Evolutionary conservation across 352 stramenopile genomes (phyloP), one percentile per base, ranked within the genome.

Genomic region (Pythium dissimile): DNA sequence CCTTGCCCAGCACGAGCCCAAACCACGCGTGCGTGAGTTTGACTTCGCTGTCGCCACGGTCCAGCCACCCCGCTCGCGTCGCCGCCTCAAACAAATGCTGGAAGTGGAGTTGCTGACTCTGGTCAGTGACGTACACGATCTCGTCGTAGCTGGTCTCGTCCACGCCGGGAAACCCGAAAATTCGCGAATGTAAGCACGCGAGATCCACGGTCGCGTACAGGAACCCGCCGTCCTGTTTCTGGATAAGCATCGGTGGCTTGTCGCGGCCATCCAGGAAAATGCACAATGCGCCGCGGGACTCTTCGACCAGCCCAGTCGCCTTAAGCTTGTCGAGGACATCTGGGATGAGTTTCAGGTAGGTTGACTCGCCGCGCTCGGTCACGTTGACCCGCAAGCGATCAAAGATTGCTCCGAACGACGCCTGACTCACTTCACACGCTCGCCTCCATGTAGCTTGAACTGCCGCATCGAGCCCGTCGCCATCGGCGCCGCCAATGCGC

Each of bases 181-280:
- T 86, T 23, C 84, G 82, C 12, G 77, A 90, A 52, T 87, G 64
- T 18, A 94, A 56, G 31, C 80, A 88, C 24, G 82, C 68, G 7
- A 92, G 56, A 51, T 94, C 85, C 35, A 88, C 74, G 18, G 80
- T 92, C 16, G 85, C 82, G 54, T 94, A 94, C 44, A 94, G 32
- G 54, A 81, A 94, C 0, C 81, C 82, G 13, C 85, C 82, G 53
- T 94, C 85, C 28, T 84, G 63, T 63, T 92, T 94, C 35, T 81
- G 79, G 31, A 94, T 73, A n/a, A 94, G 57, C 79, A 94, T 91
- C 0, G 85, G 82, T 13, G 82, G 72, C 26, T 90, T 90, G 45
- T 89, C 71, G 0, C 58, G 69, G 0, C 81, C 81, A 31, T 91
- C 77, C 9, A 92, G 64, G 48, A 94, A 94, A 26, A 91, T 73